These are phyloP conservation scores for Massarina eburnea DNA, from an alignment of 2,329 filamentous ascomycete genomes.

Conservation along the genomic window DNA sequence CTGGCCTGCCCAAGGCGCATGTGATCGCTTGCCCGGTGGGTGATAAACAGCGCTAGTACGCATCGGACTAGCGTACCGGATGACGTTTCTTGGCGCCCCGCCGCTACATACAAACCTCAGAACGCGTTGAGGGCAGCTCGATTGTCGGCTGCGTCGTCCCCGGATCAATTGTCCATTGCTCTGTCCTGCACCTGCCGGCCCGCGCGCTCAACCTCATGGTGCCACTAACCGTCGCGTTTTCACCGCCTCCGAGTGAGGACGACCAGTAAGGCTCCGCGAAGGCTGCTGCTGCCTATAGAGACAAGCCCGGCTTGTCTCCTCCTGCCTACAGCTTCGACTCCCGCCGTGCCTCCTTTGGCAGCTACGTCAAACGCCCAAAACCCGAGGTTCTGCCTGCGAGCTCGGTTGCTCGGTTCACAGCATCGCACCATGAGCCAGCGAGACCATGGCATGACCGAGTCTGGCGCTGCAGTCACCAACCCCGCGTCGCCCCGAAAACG, in stretches of 20 bases:
- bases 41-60: too few relatives aligned
- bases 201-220: conserved; percentile 29
- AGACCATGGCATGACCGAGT: conserved; percentile 38
- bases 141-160: background rate
- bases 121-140: conserved; percentile 8
- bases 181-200: conserved; percentile 3
- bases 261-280: conserved; percentile 25
- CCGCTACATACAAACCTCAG: conserved; percentile 1
- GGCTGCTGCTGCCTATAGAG: conserved; percentile 20
- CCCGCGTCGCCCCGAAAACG: conserved; percentile 50
- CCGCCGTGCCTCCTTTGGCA: background rate
- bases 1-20: too few relatives aligned
- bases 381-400: background rate
- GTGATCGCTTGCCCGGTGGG: too few relatives aligned
- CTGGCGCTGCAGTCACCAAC: conserved; percentile 41
- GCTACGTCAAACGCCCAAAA: conserved; percentile 1
- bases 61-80: background rate
- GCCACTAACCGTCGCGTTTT: conserved; percentile 15
- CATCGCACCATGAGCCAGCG: conserved; percentile 34
- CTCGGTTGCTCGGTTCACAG: conserved; percentile 12
- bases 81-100: conserved; percentile 2
- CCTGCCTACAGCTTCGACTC: conserved; percentile 8
- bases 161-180: conserved; percentile 3
- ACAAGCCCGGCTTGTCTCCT: conserved; percentile 22
- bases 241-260: conserved; percentile 22